These are phyloP conservation scores for Barnettozyma wickerhamii DNA, from an alignment of 805 yeast genomes.

Conservation along the genomic window DNA sequence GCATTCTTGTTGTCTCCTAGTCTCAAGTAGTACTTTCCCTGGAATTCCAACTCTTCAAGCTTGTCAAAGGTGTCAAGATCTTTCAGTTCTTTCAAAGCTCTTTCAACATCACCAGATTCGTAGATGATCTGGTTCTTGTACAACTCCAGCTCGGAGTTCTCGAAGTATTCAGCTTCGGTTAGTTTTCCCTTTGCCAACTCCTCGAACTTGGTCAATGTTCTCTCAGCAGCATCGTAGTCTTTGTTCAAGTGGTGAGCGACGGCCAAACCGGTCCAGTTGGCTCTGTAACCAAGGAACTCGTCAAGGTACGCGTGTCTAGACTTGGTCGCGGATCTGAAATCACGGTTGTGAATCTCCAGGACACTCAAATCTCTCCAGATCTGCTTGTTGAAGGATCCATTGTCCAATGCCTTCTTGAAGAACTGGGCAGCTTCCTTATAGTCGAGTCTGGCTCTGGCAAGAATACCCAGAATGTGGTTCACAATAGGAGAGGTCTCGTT, in stretches of 20 bases:
- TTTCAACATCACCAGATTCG: slow-evolving; percentile 32
- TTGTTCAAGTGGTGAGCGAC: slow-evolving; percentile 76
- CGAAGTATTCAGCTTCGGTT: slow-evolving; percentile 62
- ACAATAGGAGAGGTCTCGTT: slow-evolving; percentile 64
- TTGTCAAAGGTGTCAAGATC: slow-evolving; percentile 53
- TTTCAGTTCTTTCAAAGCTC: slow-evolving; percentile 55
- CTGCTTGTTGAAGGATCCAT: slow-evolving; percentile 74
- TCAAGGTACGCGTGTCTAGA: slow-evolving; percentile 69
- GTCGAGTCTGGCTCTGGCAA: slow-evolving; percentile 64
- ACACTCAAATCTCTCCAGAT: slow-evolving; percentile 79
- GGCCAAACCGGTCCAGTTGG: slow-evolving; percentile 87
- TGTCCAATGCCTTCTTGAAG: slow-evolving; percentile 68
- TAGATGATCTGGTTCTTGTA: slow-evolving; percentile 73
- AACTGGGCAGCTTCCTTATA: slow-evolving; percentile 76
- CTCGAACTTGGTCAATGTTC: slow-evolving; percentile 72
- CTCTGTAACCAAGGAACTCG: slow-evolving; percentile 74
- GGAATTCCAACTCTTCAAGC: slow-evolving; percentile 56
- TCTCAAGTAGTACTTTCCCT: slow-evolving; percentile 58
- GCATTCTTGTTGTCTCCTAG: slow-evolving; percentile 61
- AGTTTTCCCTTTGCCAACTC: slow-evolving; percentile 64
- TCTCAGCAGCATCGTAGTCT: slow-evolving; percentile 64
- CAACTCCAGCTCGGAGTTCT: slow-evolving; percentile 75
- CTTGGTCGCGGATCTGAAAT: slow-evolving; percentile 54
- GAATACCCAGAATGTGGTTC: slow-evolving; percentile 82
- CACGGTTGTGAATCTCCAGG: slow-evolving; percentile 76